Conservation (phyloP, 495 filamentous ascomycete species). For the Neurospora sp. region DNA sequence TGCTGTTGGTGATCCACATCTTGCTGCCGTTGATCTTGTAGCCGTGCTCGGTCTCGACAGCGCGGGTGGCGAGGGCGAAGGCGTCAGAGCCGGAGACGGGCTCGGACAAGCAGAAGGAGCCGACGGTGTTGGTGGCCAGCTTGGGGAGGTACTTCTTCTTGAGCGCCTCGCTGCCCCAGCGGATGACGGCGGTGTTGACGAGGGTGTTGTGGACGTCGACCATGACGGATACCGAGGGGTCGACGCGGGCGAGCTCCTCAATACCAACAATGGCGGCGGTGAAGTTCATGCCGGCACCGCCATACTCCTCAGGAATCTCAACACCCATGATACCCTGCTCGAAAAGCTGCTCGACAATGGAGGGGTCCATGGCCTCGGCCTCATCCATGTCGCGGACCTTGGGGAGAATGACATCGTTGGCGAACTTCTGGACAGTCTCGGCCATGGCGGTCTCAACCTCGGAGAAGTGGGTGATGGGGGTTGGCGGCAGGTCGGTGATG, state of each 20-base stretch:
- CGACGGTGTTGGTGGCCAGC: slow-evolving; percentile 82
- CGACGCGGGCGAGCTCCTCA: slow-evolving; percentile 89
- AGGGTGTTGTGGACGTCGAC: slow-evolving; percentile 96
- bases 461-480: slow-evolving; percentile 85
- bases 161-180: slow-evolving; percentile 63
- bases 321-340: slow-evolving; percentile 97
- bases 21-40: slow-evolving; percentile 86
- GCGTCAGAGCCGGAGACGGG: slow-evolving; percentile 90
- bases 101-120: slow-evolving; percentile 94
- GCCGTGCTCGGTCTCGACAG: slow-evolving; percentile 60
- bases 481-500: slow-evolving; percentile 63
- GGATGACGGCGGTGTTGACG: slow-evolving; percentile 87
- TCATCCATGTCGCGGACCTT: slow-evolving; percentile 98
- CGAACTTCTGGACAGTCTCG: slow-evolving; percentile 85
- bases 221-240: slow-evolving; percentile 89
- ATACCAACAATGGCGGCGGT: slow-evolving; percentile 92
- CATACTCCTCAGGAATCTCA: slow-evolving; percentile 94
- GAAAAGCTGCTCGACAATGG: slow-evolving; percentile 83
- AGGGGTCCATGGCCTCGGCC: slow-evolving; percentile 83
- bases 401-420: slow-evolving; percentile 75
- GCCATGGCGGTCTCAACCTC: slow-evolving; percentile 84
- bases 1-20: slow-evolving; percentile 99
- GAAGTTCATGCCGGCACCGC: slow-evolving; percentile 97
- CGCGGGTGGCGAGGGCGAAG: slow-evolving; percentile 87
- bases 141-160: slow-evolving; percentile 81